Evolutionary conservation across 768 basidiomycete species (phyloP).

Genomic region (Sistotremastrum niveocremeum): DNA sequence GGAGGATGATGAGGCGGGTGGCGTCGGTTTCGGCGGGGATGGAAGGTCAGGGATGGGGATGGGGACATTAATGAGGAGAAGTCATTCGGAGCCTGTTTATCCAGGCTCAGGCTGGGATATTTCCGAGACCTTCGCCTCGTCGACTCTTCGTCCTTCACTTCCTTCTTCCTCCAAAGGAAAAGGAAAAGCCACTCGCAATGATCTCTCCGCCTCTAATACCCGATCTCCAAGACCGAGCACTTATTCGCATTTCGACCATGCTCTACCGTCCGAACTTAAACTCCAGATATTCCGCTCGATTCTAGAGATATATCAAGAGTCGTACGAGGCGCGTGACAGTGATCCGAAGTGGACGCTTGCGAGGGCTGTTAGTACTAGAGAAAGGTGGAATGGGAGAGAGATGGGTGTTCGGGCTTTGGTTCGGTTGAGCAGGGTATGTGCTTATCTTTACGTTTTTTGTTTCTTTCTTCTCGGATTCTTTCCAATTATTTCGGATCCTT

Average conservation of each 20-base stretch:
- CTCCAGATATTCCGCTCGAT: constrained; percentile 44
- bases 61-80: too few species aligned
- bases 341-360: constrained; percentile 45
- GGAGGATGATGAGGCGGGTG: too few species aligned
- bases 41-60: too few species aligned
- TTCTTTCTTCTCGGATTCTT: background rate
- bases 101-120: too few species aligned
- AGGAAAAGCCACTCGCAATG: too few species aligned
- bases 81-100: too few species aligned
- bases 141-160: too few species aligned
- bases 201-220: too few species aligned
- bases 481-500: background rate
- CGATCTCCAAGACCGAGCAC: too few species aligned
- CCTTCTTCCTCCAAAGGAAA: too few species aligned
- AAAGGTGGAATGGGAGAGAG: constrained; percentile 64
- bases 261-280: constrained; percentile 59
- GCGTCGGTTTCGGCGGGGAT: too few species aligned
- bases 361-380: constrained; percentile 46
- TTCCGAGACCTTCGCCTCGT: too few species aligned
- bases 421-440: constrained; percentile 62
- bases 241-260: constrained; percentile 39
- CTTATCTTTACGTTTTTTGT: background rate
- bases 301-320: constrained; percentile 44
- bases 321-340: constrained; percentile 31
- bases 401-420: constrained; percentile 67